Conservation (phyloP, 2,329 filamentous ascomycete species). For the Neonectria magnoliae region DNA sequence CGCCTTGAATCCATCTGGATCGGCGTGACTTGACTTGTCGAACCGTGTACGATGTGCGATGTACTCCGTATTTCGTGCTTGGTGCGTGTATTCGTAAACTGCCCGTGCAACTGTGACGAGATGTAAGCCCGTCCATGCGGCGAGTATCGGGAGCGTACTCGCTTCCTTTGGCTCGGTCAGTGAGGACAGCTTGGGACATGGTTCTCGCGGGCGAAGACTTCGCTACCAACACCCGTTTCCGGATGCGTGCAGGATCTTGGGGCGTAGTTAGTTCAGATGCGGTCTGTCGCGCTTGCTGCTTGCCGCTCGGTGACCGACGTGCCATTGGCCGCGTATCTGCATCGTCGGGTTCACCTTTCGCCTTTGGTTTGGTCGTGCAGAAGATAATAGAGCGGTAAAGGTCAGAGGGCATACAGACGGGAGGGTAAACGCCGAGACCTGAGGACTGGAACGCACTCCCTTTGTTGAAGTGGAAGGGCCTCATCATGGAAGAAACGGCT, state of each 20-base stretch:
- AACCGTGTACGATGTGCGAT: background rate
- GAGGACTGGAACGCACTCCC: constrained; percentile 4
- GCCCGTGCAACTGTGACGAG: constrained; percentile 13
- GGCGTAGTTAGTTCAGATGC: constrained; percentile 1
- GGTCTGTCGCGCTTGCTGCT: constrained; percentile 1
- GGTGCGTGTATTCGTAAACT: background rate
- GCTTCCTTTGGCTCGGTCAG: constrained; percentile 1
- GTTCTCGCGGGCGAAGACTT: constrained; percentile 15
- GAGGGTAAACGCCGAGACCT: background rate
- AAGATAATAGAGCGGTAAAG: background rate
- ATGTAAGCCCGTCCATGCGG: constrained; percentile 13
- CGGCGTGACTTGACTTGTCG: constrained; percentile 1
- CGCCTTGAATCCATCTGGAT: constrained; percentile 7
- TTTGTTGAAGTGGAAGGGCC: background rate
- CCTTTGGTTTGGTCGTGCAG: background rate
- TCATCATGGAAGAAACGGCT: background rate
- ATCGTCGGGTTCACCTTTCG: background rate
- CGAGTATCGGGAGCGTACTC: constrained; percentile 17
- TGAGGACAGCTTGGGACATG: constrained; percentile 12
- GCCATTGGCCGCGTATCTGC: constrained; percentile 8
- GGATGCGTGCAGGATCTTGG: constrained; percentile 31
- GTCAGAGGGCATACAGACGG: background rate
- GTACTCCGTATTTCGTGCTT: background rate
- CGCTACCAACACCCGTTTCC: constrained; percentile 35
- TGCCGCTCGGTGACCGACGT: constrained; percentile 4